These are phyloP conservation scores for Smallanthus sonchifolius DNA, from an alignment of 129 eudicot genomes.

Conservation along the genomic window DNA sequence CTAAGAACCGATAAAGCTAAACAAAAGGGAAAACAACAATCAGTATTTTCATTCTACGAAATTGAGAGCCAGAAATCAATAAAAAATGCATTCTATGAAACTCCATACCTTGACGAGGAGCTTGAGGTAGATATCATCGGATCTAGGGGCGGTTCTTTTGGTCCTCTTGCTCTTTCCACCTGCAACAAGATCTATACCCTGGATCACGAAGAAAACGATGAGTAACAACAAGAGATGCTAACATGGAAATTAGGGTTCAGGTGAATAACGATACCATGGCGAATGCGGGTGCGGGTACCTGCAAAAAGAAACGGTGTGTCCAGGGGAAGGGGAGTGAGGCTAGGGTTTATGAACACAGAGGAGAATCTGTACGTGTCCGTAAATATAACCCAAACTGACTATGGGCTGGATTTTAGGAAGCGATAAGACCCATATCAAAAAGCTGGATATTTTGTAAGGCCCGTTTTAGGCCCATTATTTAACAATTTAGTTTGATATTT, in stretches of 20 bases:
- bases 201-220: neutral
- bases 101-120: constrained; percentile 59
- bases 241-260: neutral
- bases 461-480: too few species aligned
- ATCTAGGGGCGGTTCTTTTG: constrained; percentile 78
- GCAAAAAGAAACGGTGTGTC: constrained; percentile 10
- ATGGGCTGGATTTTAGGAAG: constrained; percentile 15
- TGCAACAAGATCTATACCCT: constrained; percentile 90
- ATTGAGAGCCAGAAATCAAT: neutral
- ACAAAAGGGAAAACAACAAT: neutral
- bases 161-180: constrained; percentile 90
- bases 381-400: neutral
- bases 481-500: too few species aligned
- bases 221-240: neutral
- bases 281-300: constrained; percentile 29
- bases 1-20: constrained; percentile 76
- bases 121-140: constrained; percentile 82
- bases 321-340: constrained; percentile 9
- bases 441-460: too few species aligned
- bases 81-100: neutral
- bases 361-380: neutral
- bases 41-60: neutral
- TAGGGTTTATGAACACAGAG: constrained; percentile 23
- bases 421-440: too few species aligned
- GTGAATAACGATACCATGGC: constrained; percentile 6